Base-by-base conservation (phyloP, 1,284 basidiomycete species). In the Cystobasidium slooffiae region DNA sequence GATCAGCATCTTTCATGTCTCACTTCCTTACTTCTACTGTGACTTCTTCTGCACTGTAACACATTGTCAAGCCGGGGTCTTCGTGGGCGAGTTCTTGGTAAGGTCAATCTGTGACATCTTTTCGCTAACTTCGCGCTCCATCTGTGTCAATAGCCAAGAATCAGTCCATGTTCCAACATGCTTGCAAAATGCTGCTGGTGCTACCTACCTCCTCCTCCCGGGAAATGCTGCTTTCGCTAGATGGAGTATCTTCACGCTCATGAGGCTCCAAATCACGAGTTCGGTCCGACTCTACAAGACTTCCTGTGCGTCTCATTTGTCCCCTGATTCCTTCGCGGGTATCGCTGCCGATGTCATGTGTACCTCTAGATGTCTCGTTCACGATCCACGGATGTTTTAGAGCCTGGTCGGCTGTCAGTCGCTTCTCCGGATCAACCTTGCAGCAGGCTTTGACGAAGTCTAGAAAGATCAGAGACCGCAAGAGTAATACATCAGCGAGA, bases 381-480 rank as follows among this genome's bases (percentile, higher is more conserved):
- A 46, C 44, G 2, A 73, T 37, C 70, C 70, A 73, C 4, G 86
- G 85, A 80, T 92, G 86, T 24, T 84, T 78, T 16, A 89, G 83
- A 0, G 93, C 93, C 77, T 93, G 84, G 3, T 85, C 85, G 0
- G 93, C 92, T 0, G 92, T 91, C 1, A 89, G 88, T 37, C 96
- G 87, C 75, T 87, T 82, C 0, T 84, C 79, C 0, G 94, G 91
- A 78, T 96, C 88, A 0, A 91, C 87, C 58, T 88, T 87, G 9
- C 97, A 85, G 43, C 97, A 84, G 0, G 84, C 81, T 78, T 85
- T 87, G 81, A 97, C 91, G 81, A 98, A 98, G 65, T 88, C 85
- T n/a, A n/a, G n/a, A n/a, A n/a, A n/a, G n/a, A n/a, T n/a, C n/a
- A n/a, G n/a, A n/a, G n/a, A n/a, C n/a, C n/a, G n/a, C n/a, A n/a